phyloP scores from a whole-genome alignment of 305 asterid genomes.

The Withania somnifera region DNA sequence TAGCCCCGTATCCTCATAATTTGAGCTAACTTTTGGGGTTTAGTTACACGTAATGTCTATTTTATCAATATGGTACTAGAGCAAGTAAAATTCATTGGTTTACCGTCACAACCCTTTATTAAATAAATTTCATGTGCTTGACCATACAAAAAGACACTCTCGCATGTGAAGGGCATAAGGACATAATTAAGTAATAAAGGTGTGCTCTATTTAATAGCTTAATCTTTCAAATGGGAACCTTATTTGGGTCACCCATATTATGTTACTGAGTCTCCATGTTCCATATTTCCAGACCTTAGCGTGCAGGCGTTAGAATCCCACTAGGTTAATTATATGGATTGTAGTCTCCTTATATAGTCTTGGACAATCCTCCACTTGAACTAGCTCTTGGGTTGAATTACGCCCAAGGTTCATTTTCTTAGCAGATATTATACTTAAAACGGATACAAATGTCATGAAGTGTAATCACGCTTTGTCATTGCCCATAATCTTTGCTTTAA shows the following conservation, averaged over 20 bases:
- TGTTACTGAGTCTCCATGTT: neutral
- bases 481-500: neutral
- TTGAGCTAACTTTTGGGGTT: neutral
- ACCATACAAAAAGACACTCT: neutral
- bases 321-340: neutral
- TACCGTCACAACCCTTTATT: neutral
- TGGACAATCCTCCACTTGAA: neutral
- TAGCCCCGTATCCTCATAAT: neutral
- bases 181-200: neutral
- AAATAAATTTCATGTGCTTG: neutral
- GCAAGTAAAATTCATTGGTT: neutral
- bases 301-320: neutral
- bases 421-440: neutral
- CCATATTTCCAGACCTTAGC: neutral
- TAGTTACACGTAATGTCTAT: neutral
- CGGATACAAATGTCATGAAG: neutral
- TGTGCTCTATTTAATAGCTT: neutral
- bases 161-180: neutral
- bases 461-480: neutral
- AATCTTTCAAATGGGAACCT: neutral
- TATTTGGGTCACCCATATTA: neutral
- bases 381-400: neutral
- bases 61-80: neutral
- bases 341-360: neutral
- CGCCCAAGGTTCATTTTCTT: neutral